phyloP scores from a whole-genome alignment of 2,329 filamentous ascomycete genomes.

The Grosmannia penicillata region DNA sequence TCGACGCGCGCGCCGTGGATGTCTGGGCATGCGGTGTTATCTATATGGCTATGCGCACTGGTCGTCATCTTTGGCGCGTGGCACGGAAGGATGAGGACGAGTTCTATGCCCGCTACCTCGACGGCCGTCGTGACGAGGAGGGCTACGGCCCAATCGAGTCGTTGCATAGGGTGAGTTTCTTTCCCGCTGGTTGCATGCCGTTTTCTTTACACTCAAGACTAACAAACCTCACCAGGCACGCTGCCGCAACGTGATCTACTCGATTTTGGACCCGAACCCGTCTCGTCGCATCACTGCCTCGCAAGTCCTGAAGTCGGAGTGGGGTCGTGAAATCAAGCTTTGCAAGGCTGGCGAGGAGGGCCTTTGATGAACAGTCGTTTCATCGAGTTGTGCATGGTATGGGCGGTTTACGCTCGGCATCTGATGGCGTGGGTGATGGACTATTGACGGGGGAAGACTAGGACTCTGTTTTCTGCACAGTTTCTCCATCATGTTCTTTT shows the following conservation, averaged over 20 bases:
- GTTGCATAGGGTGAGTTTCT: conserved; percentile 64
- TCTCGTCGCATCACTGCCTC: conserved; percentile 84
- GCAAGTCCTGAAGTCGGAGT: conserved; percentile 95
- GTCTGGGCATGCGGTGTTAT: conserved; percentile 98
- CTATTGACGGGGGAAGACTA: no score
- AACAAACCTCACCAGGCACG: conserved; percentile 58
- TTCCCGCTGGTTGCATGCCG: background rate
- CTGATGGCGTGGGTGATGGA: background rate
- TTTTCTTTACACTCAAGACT: conserved; percentile 1
- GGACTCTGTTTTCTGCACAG: background rate
- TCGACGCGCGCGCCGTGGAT: conserved; percentile 93
- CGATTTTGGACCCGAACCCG: conserved; percentile 90
- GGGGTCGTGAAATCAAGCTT: conserved; percentile 93
- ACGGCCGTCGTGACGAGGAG: conserved; percentile 84
- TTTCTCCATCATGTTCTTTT: background rate
- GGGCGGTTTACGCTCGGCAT: background rate
- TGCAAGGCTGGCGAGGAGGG: conserved; percentile 96
- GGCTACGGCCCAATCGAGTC: conserved; percentile 95
- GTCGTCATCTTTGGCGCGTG: conserved; percentile 90
- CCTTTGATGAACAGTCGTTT: conserved; percentile 36
- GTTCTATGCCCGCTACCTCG: conserved; percentile 88
- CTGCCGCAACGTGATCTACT: conserved; percentile 98
- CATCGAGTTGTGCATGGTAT: background rate
- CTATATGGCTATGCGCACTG: conserved; percentile 99
- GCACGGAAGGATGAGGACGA: conserved; percentile 95